Conservation (phyloP, 257 asterid species). For the Verbascum thapsus region DNA sequence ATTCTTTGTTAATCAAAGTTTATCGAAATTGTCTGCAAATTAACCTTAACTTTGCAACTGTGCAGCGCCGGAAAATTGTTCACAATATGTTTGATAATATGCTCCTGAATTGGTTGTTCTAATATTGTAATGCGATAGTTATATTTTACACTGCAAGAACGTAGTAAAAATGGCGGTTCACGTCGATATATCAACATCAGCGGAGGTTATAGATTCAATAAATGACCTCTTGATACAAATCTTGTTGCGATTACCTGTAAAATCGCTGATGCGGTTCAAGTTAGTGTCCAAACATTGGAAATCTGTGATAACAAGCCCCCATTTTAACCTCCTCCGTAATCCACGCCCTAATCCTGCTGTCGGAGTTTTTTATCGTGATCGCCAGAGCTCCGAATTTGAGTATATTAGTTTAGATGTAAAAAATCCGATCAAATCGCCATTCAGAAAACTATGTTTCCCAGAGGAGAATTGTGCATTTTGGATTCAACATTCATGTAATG, state of each 20-base stretch:
- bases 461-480: constrained; percentile 24
- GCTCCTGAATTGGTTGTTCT: no score
- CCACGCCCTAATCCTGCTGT: constrained; percentile 28
- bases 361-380: constrained; percentile 19
- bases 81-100: no score
- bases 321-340: constrained; percentile 24
- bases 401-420: constrained; percentile 13
- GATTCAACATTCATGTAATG: constrained; percentile 42
- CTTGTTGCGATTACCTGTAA: constrained; percentile 21
- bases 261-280: constrained; percentile 39
- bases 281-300: constrained; percentile 44
- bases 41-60: no score
- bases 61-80: no score
- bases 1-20: no score
- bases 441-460: constrained; percentile 10
- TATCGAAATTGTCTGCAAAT: no score
- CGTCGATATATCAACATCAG: not conserved
- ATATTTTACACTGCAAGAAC: no score
- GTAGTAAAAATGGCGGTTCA: no score
- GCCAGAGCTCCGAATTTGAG: not conserved
- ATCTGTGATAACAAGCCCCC: constrained; percentile 36
- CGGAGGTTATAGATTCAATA: constrained; percentile 5
- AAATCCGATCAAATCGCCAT: not conserved
- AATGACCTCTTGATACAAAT: constrained; percentile 22
- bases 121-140: no score